Percentiles rank a stretch among this genome's conserved stretches.
Evolutionary conservation across 768 basidiomycete species (phyloP).

Genomic region (Tylopilus subfusipes): DNA sequence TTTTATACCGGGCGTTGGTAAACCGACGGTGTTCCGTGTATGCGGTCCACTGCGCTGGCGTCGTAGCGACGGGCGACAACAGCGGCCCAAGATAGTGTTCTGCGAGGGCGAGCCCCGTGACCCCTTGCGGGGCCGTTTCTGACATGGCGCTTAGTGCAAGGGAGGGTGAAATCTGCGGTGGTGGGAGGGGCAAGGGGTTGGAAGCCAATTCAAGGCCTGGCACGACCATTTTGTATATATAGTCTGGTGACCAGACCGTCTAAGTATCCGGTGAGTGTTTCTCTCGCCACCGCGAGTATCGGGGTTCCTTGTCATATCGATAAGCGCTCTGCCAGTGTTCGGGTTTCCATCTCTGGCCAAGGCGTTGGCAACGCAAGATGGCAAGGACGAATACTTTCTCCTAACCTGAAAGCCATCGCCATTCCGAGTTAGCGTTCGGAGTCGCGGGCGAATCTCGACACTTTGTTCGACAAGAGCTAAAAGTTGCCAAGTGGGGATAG

Average conservation of each 20-base stretch:
- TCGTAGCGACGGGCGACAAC: constrained; percentile 3
- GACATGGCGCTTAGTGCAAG: neutral
- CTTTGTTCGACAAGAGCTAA: too few species aligned
- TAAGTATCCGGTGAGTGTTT: neutral
- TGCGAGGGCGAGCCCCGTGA: constrained; percentile 1
- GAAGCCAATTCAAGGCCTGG: neutral
- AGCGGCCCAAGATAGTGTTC: constrained; percentile 6
- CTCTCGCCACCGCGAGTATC: neutral
- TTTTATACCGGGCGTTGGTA: neutral
- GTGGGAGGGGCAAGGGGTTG: neutral
- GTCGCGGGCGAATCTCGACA: too few species aligned
- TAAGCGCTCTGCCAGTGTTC: too few species aligned
- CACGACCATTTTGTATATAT: neutral
- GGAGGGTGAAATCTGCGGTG: neutral
- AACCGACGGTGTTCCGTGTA: constrained; percentile 6
- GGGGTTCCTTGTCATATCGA: too few species aligned
- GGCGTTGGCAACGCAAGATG: neutral
- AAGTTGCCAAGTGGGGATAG: neutral
- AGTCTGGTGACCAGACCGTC: too few species aligned
- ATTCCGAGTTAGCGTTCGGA: too few species aligned
- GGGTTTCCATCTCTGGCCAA: too few species aligned
- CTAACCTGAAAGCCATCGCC: too few species aligned
- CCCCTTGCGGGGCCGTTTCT: neutral
- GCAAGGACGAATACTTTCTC: neutral
- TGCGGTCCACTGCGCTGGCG: neutral